These are phyloP conservation scores for Sporothrix humicola DNA, from an alignment of 2,329 filamentous ascomycete species.

Conservation along the genomic window DNA sequence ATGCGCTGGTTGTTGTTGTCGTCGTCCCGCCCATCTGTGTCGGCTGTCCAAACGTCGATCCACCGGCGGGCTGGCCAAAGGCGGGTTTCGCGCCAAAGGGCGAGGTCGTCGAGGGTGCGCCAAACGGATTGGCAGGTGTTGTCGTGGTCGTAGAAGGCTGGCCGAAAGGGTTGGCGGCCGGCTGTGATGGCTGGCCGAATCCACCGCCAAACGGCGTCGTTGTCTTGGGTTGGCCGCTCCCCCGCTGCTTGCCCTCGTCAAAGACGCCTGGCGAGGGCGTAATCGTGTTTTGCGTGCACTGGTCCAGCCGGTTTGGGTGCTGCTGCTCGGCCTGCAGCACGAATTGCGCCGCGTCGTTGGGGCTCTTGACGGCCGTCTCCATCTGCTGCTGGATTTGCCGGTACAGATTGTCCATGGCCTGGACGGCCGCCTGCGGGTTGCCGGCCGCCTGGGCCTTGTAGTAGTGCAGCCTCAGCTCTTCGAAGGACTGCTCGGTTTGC, in stretches of 20 bases:
- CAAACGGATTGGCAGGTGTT: neutral
- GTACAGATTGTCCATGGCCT: conserved; percentile 66
- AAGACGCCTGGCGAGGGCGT: conserved; percentile 55
- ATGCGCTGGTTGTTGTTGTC: conserved; percentile 40
- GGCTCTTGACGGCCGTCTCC: conserved; percentile 69
- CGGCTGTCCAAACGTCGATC: conserved; percentile 49
- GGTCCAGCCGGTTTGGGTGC: conserved; percentile 76
- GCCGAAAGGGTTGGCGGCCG: conserved; percentile 31
- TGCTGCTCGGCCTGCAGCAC: conserved; percentile 68
- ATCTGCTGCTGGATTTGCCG: conserved; percentile 73
- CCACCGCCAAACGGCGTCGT: neutral
- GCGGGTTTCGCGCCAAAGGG: conserved; percentile 38
- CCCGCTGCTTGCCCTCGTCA: conserved; percentile 46
- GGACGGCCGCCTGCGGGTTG: conserved; percentile 61
- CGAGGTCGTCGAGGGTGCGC: neutral
- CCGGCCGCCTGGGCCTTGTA: conserved; percentile 63
- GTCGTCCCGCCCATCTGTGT: conserved; percentile 41
- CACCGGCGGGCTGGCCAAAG: conserved; percentile 45
- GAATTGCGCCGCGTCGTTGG: conserved; percentile 74
- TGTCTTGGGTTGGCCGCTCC: conserved; percentile 23
- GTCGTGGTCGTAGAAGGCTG: neutral
- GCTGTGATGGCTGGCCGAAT: conserved; percentile 44
- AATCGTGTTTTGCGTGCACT: conserved; percentile 56
- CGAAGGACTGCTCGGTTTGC: conserved; percentile 81
- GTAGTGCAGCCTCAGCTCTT: conserved; percentile 84